Conservation (phyloP, 345 rosid species). For the Aegle marmelos region DNA sequence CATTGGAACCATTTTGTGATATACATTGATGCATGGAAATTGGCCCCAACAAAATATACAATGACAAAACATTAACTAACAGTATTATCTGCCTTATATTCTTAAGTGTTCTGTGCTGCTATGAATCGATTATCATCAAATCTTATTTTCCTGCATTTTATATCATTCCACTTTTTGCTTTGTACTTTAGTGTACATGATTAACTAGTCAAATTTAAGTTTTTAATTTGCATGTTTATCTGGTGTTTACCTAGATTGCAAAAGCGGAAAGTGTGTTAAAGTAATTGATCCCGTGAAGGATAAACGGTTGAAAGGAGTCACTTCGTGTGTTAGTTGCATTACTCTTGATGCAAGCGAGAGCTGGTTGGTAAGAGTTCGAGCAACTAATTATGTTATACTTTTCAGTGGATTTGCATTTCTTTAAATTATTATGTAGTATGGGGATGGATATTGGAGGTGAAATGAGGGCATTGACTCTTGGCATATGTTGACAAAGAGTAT, state of each 20-base stretch:
- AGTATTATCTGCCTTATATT: background rate
- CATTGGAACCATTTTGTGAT: background rate
- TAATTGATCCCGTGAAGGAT: conserved; percentile 53
- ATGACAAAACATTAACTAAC: background rate
- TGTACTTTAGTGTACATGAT: conserved; percentile 1
- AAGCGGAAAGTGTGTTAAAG: conserved; percentile 75
- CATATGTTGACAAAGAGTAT: background rate
- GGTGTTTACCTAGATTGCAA: conserved; percentile 66
- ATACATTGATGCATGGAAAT: background rate
- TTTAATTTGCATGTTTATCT: conserved; percentile 9
- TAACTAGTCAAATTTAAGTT: background rate
- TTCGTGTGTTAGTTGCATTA: conserved; percentile 63
- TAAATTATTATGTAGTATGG: background rate
- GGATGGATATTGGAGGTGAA: background rate
- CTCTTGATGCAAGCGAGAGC: conserved; percentile 94
- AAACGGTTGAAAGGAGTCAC: conserved; percentile 38
- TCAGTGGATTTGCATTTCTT: background rate
- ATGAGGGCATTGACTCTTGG: background rate
- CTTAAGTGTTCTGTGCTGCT: background rate
- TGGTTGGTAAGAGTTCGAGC: conserved; percentile 81
- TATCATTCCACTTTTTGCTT: background rate
- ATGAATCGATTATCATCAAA: background rate
- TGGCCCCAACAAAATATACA: background rate
- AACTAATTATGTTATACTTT: background rate
- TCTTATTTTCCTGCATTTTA: background rate